Evolutionary conservation across 495 filamentous ascomycete species (phyloP).

Genomic region (Xanthoparmelia taractica): DNA sequence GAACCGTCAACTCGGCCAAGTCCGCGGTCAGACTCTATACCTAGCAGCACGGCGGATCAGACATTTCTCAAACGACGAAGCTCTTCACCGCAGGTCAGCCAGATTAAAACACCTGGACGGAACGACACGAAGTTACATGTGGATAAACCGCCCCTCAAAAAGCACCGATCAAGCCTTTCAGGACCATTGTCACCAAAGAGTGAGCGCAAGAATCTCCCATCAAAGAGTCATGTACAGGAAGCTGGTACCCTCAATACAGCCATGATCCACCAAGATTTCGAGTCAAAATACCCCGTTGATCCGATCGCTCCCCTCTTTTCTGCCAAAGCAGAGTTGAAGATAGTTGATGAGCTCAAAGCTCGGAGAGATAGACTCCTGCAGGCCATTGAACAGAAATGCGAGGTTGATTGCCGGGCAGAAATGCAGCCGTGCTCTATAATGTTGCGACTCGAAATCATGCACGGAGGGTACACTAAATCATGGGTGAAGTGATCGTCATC

Average conservation of each 20-base stretch:
- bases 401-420: constrained; percentile 1
- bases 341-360: background rate
- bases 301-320: background rate
- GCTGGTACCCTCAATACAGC: background rate
- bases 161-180: constrained; percentile 4
- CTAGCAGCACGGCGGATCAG: background rate
- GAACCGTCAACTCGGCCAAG: constrained; percentile 26
- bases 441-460: constrained; percentile 3
- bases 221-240: background rate
- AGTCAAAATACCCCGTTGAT: background rate
- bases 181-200: background rate
- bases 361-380: background rate
- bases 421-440: constrained; percentile 1
- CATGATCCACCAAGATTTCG: constrained; percentile 22
- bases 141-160: constrained; percentile 7
- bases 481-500: background rate
- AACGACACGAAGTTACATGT: background rate
- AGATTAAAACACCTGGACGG: background rate
- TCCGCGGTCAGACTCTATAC: constrained; percentile 25
- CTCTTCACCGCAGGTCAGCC: constrained; percentile 1
- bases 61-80: constrained; percentile 1
- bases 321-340: constrained; percentile 5
- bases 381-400: constrained; percentile 1
- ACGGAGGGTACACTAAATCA: background rate
- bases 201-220: background rate